A percentile compares a stretch with the other conserved stretches of the same genome.
Evolutionary conservation across 2,329 filamentous ascomycete species (phyloP).

Genomic region (Fragosphaeria purpurea): DNA sequence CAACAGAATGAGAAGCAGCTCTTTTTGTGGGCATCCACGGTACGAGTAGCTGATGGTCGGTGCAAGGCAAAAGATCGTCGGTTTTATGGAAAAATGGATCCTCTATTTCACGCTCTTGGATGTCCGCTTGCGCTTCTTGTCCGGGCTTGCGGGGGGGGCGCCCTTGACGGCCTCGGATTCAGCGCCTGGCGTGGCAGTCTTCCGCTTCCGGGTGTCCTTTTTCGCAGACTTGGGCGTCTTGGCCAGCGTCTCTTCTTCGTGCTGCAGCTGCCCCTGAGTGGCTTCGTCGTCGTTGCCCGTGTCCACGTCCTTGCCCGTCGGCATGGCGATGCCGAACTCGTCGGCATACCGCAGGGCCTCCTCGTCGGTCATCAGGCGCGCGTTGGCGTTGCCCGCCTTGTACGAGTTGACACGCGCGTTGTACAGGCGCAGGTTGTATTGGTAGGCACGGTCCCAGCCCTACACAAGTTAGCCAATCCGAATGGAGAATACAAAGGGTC

Average conservation of each 20-base stretch:
- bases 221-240: slow-evolving; percentile 51
- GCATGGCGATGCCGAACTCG: slow-evolving; percentile 43
- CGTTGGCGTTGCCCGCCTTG: slow-evolving; percentile 47
- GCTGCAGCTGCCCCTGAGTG: slow-evolving; percentile 49
- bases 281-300: slow-evolving; percentile 42
- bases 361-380: slow-evolving; percentile 51
- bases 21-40: too few species aligned
- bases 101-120: slow-evolving; percentile 31
- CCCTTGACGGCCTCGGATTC: slow-evolving; percentile 31
- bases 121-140: slow-evolving; percentile 53
- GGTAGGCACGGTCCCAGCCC: slow-evolving; percentile 57
- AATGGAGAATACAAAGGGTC: neutral
- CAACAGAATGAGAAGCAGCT: too few species aligned
- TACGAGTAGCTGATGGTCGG: too few species aligned
- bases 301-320: slow-evolving; percentile 35
- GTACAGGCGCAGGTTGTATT: slow-evolving; percentile 57
- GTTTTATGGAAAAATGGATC: too few species aligned
- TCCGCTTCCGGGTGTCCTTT: slow-evolving; percentile 42
- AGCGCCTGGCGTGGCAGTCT: slow-evolving; percentile 39
- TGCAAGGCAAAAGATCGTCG: too few species aligned
- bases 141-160: slow-evolving; percentile 40
- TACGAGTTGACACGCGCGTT: slow-evolving; percentile 56
- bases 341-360: slow-evolving; percentile 54
- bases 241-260: slow-evolving; percentile 33
- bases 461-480: slow-evolving; percentile 12